Percentiles rank a stretch among this genome's conserved stretches.
Conservation (phyloP, 345 rosid species). For the Eucalyptus curtisii region DNA sequence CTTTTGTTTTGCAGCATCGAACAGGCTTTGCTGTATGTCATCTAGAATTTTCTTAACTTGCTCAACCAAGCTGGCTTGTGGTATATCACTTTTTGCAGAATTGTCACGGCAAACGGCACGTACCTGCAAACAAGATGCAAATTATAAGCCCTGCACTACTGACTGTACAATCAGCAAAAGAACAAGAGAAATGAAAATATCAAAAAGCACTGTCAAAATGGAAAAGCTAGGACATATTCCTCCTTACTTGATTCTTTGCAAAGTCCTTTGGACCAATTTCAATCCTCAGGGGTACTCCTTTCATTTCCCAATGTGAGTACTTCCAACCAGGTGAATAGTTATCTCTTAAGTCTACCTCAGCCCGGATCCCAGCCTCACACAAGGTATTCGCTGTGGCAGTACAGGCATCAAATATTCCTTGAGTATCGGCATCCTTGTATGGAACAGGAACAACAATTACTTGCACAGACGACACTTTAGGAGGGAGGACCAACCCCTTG, state of each 20-base stretch:
- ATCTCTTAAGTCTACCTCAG: constrained; percentile 73
- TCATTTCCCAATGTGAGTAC: constrained; percentile 97
- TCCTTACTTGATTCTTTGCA: constrained; percentile 63
- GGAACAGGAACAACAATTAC: constrained; percentile 89
- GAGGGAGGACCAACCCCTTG: constrained; percentile 80
- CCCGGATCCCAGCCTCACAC: constrained; percentile 59
- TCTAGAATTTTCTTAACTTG: constrained; percentile 43
- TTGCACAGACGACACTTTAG: constrained; percentile 85
- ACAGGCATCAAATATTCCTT: constrained; percentile 84
- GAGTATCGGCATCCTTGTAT: constrained; percentile 80
- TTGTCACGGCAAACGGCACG: constrained; percentile 85
- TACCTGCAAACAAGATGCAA: constrained; percentile 32
- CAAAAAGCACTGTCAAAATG: neutral
- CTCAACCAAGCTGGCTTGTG: constrained; percentile 47
- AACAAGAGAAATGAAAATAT: neutral
- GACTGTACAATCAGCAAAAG: neutral
- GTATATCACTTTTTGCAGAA: constrained; percentile 52
- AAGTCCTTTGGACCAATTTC: constrained; percentile 95
- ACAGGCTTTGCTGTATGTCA: constrained; percentile 58
- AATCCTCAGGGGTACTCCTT: constrained; percentile 92
- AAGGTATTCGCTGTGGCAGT: constrained; percentile 55
- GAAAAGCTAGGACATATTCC: neutral
- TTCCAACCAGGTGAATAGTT: constrained; percentile 99
- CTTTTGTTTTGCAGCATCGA: constrained; percentile 51
- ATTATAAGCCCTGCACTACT: neutral